Percentiles rank a stretch among this genome's conserved stretches.
These are phyloP conservation scores for Neoarthrinium moseri DNA, from an alignment of 2,329 filamentous ascomycete genomes.

Conservation along the genomic window DNA sequence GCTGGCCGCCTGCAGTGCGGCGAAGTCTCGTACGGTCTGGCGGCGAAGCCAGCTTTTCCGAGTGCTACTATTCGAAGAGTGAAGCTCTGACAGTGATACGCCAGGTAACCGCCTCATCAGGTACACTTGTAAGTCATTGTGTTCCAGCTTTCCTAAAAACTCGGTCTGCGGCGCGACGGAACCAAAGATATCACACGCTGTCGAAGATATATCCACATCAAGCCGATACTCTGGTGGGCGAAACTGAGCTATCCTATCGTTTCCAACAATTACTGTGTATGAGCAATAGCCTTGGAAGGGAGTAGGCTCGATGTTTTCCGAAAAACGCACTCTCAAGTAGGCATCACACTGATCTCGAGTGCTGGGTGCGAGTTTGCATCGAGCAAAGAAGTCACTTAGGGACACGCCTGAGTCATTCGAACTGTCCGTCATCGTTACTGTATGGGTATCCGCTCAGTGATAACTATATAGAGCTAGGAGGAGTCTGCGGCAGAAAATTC, in stretches of 20 bases:
- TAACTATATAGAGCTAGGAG: no score
- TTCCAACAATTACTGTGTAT: conserved; percentile 42
- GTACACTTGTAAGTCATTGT: conserved; percentile 35
- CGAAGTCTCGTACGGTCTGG: conserved; percentile 39
- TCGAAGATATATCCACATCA: conserved; percentile 33
- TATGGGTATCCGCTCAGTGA: no score
- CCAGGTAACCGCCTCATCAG: conserved; percentile 40
- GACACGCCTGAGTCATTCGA: conserved; percentile 24
- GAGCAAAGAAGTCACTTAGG: conserved; percentile 25
- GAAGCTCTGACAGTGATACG: conserved; percentile 34
- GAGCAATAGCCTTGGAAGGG: conserved; percentile 51
- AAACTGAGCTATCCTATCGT: conserved; percentile 45
- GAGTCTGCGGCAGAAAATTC: no score
- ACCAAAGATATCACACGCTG: conserved; percentile 39
- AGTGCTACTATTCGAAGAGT: conserved; percentile 9
- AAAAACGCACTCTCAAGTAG: conserved; percentile 31
- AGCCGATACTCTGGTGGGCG: conserved; percentile 42
- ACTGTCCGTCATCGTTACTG: conserved; percentile 20
- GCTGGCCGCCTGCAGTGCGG: conserved; percentile 35
- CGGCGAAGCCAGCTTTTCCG: conserved; percentile 17
- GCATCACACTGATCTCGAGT: conserved; percentile 28
- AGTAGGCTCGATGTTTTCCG: conserved; percentile 28
- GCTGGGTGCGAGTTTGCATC: conserved; percentile 21
- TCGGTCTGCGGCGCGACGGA: conserved; percentile 39
- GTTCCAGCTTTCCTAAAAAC: conserved; percentile 33